phyloP scores from a whole-genome alignment of 2,329 filamentous ascomycete species.

The Colletotrichum sp. region DNA sequence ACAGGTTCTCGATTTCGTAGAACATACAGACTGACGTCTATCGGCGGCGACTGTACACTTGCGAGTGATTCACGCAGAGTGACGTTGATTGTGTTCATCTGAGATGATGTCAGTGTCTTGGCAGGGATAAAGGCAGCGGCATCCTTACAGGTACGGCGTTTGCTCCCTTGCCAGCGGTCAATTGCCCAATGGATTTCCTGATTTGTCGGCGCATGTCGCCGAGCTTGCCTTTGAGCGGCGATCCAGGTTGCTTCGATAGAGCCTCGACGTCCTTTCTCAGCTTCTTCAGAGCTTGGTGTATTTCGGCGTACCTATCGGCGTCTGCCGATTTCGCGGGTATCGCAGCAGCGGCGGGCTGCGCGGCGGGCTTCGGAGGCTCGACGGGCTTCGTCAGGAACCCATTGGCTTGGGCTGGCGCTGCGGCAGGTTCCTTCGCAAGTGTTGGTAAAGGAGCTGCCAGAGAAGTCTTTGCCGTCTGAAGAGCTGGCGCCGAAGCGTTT shows the following conservation, averaged over 20 bases:
- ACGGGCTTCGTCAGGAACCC: constrained; percentile 4
- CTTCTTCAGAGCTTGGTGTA: constrained; percentile 73
- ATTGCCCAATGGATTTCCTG: constrained; percentile 74
- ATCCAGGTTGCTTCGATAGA: constrained; percentile 52
- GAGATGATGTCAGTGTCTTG: constrained; percentile 7
- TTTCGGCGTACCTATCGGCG: constrained; percentile 53
- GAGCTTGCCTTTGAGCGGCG: constrained; percentile 66
- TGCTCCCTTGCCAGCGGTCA: constrained; percentile 67
- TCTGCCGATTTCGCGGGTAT: neutral
- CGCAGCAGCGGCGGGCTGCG: neutral
- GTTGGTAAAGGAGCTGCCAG: constrained; percentile 9
- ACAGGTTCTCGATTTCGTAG: constrained; percentile 47
- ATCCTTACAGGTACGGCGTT: constrained; percentile 53
- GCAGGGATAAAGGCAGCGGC: neutral
- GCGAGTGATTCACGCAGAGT: constrained; percentile 61
- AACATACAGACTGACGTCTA: constrained; percentile 62
- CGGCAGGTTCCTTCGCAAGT: constrained; percentile 5
- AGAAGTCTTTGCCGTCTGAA: constrained; percentile 17
- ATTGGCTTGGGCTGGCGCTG: neutral
- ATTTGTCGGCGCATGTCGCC: constrained; percentile 77
- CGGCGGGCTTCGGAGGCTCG: neutral
- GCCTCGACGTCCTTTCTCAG: constrained; percentile 67
- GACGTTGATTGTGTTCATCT: constrained; percentile 51
- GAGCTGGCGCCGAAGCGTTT: constrained; percentile 17
- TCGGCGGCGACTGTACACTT: constrained; percentile 52